phyloP scores from a whole-genome alignment of 176 grass and related monocot species.

The Juncus effusus region DNA sequence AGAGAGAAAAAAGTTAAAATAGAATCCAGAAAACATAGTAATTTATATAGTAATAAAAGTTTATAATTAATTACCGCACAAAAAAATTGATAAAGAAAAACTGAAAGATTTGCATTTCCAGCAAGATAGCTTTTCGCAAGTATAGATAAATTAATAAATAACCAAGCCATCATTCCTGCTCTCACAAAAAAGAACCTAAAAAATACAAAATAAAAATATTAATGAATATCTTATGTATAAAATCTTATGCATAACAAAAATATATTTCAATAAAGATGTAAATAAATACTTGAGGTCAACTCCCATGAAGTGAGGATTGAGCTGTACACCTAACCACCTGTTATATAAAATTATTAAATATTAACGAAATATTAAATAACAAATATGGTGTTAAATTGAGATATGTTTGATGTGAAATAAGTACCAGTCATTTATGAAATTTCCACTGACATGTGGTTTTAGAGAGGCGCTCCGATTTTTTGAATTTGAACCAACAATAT shows the following conservation, averaged over 20 bases:
- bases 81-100: conserved; percentile 87
- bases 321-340: conserved; percentile 98
- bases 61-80: conserved; percentile 57
- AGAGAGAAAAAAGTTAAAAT: conserved; percentile 26
- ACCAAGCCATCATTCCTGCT: conserved; percentile 99
- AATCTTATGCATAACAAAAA: neutral
- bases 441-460: conserved; percentile 67
- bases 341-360: conserved; percentile 29
- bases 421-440: conserved; percentile 92
- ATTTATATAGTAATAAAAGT: conserved; percentile 11
- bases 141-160: conserved; percentile 95
- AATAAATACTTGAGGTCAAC: conserved; percentile 92
- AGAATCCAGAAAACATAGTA: conserved; percentile 21
- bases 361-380: conserved; percentile 17
- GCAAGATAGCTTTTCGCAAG: conserved; percentile 71
- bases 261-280: conserved; percentile 18
- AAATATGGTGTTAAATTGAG: neutral
- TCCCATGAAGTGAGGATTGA: conserved; percentile 96
- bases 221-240: neutral
- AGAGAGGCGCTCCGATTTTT: conserved; percentile 63
- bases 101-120: conserved; percentile 69
- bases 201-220: conserved; percentile 20
- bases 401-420: conserved; percentile 1
- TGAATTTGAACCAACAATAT: conserved; percentile 54
- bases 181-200: conserved; percentile 95